Conservation (phyloP, 257 asterid species). For the Verbena officinalis region DNA sequence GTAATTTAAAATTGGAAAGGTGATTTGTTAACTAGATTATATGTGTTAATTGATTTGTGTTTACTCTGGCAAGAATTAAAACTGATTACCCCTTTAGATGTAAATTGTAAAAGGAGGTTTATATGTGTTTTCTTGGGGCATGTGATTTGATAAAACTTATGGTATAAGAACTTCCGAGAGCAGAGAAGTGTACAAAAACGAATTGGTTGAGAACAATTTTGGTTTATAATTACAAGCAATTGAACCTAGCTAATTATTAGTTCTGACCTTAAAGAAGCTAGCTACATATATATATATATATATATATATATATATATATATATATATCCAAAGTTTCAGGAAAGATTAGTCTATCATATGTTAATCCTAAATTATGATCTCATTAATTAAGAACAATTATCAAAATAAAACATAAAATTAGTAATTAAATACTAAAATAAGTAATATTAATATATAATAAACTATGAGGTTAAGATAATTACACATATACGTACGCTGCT, state of each 20-base stretch:
- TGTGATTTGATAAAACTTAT: conserved; percentile 31
- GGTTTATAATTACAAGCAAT: conserved; percentile 17
- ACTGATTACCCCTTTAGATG: not conserved
- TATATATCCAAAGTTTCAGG: too few relatives aligned
- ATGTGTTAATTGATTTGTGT: not conserved
- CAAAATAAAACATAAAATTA: too few relatives aligned
- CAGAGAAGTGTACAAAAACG: conserved; percentile 4
- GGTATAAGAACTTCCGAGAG: conserved; percentile 3
- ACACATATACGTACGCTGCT: too few relatives aligned
- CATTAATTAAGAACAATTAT: too few relatives aligned
- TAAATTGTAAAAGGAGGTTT: too few relatives aligned
- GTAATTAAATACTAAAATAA: too few relatives aligned
- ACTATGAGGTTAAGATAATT: too few relatives aligned
- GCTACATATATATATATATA: too few relatives aligned
- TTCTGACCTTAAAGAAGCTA: not conserved
- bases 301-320: not conserved
- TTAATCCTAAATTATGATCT: not conserved
- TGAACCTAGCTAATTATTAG: not conserved
- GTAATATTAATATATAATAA: too few relatives aligned
- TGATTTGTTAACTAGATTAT: not conserved
- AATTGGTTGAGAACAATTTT: conserved; percentile 36
- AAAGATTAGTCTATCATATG: not conserved
- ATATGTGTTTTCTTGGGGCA: conserved; percentile 30
- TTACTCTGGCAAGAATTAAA: conserved; percentile 23
- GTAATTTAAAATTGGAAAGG: too few relatives aligned